Evolutionary conservation across 306 rosid species (phyloP).

Genomic region (Cotoneaster glaucophyllus): DNA sequence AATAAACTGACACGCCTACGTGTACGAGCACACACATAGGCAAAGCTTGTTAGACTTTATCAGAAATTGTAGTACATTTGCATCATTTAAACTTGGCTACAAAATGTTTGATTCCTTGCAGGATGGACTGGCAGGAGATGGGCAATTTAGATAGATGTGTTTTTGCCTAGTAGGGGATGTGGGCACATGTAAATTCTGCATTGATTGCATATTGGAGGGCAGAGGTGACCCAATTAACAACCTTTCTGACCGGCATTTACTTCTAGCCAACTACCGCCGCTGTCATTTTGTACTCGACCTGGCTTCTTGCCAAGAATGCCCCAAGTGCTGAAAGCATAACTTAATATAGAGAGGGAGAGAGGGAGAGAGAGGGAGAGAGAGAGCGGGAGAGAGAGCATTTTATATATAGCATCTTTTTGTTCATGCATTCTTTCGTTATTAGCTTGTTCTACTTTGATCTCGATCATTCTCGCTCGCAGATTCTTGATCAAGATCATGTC

Average conservation of each 20-base stretch:
- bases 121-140: background rate
- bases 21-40: background rate
- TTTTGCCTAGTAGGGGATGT: background rate
- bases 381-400: background rate
- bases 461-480: background rate
- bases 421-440: conserved; percentile 3
- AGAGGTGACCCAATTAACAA: conserved; percentile 18
- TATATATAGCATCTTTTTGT: conserved; percentile 2
- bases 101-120: background rate
- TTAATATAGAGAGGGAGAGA: background rate
- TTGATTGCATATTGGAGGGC: conserved; percentile 16
- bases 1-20: background rate
- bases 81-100: background rate
- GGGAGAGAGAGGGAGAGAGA: background rate
- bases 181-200: conserved; percentile 12
- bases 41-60: background rate
- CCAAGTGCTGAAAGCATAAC: background rate
- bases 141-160: background rate
- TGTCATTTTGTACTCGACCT: background rate
- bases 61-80: background rate
- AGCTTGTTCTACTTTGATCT: conserved; percentile 17
- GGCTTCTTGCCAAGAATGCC: background rate
- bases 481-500: conserved; percentile 31
- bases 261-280: conserved; percentile 25
- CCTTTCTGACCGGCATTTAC: conserved; percentile 31